Conservation (phyloP, 2,329 filamentous ascomycete genomes). For the Achaetomium macrosporum region DNA sequence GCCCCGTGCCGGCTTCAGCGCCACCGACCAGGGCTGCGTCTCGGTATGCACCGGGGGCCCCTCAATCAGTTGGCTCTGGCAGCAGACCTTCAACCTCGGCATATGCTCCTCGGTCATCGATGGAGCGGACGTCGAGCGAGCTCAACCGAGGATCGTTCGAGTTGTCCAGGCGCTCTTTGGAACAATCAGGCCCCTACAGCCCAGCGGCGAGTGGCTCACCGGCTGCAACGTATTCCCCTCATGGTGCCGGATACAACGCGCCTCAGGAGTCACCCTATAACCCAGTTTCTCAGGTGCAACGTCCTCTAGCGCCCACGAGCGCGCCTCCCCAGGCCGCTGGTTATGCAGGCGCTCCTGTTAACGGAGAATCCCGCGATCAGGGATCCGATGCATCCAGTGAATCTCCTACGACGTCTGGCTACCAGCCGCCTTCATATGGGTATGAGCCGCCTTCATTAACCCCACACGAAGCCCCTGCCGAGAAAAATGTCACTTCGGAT, state of each 20-base stretch:
- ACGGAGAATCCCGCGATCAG: conserved; percentile 20
- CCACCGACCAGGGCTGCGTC: conserved; percentile 42
- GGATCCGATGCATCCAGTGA: not conserved
- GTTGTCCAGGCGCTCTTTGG: conserved; percentile 35
- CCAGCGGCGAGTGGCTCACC: conserved; percentile 29
- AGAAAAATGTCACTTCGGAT: conserved; percentile 16
- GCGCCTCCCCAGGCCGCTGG: conserved; percentile 15
- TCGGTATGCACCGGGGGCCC: conserved; percentile 43
- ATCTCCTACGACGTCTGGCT: conserved; percentile 24
- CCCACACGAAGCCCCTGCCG: conserved; percentile 25
- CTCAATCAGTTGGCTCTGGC: conserved; percentile 26
- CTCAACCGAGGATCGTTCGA: conserved; percentile 38
- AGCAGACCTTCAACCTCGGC: conserved; percentile 24
- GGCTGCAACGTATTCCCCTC: conserved; percentile 29
- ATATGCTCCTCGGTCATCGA: conserved; percentile 35
- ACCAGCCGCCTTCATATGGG: conserved; percentile 45
- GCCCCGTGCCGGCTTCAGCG: conserved; percentile 30
- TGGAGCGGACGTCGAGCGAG: conserved; percentile 42
- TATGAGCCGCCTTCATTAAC: conserved; percentile 44
- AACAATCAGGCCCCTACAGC: conserved; percentile 33
- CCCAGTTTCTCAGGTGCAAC: conserved; percentile 17
- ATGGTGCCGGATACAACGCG: conserved; percentile 15
- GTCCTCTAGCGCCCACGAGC: conserved; percentile 10
- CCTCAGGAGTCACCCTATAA: conserved; percentile 27
- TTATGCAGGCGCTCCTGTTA: conserved; percentile 15